phyloP scores from a whole-genome alignment of 2,329 filamentous ascomycete genomes.

The Fusarium sp. region DNA sequence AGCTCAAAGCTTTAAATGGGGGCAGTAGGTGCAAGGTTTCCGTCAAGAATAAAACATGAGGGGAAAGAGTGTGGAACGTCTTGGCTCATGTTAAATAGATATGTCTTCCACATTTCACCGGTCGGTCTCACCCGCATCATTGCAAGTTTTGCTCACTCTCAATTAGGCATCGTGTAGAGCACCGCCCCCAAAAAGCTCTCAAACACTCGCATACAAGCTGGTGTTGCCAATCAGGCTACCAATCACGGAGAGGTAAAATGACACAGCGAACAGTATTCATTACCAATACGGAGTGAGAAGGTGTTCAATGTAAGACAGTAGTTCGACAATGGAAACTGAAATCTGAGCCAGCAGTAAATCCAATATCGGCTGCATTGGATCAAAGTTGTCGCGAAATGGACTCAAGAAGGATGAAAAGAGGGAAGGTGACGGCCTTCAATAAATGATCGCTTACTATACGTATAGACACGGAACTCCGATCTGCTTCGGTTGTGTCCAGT shows the following conservation, averaged over 20 bases:
- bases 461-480: neutral
- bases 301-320: neutral
- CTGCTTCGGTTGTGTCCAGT: neutral
- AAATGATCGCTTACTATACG: neutral
- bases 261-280: neutral
- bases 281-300: accelerated
- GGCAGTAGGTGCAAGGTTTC: accelerated
- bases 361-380: neutral
- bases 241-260: neutral
- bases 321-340: accelerated
- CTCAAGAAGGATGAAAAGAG: neutral
- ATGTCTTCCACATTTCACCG: no score
- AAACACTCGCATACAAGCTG: neutral
- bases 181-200: neutral
- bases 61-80: no score
- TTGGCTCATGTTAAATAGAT: no score
- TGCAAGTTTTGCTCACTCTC: neutral
- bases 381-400: neutral
- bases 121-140: accelerated
- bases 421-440: accelerated
- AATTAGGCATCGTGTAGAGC: neutral
- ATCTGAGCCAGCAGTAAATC: neutral
- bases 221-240: neutral
- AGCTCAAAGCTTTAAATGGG: accelerated
- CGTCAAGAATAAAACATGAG: no score